These are phyloP conservation scores for Neofusicoccum sp. DNA, from an alignment of 2,329 filamentous ascomycete genomes.

Conservation along the genomic window DNA sequence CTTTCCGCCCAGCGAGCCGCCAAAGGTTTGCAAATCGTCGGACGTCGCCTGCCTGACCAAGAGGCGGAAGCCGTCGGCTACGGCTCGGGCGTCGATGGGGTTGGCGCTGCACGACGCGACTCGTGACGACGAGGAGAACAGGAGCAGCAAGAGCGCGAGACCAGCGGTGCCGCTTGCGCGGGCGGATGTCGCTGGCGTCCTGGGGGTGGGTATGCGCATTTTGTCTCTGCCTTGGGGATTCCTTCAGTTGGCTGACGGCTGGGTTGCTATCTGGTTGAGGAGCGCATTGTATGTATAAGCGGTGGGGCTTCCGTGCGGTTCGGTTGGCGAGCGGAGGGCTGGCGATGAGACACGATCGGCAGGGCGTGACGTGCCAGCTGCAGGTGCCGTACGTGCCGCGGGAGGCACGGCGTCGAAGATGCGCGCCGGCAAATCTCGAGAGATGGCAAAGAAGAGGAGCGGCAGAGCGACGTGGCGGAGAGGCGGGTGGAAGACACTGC, in stretches of 20 bases:
- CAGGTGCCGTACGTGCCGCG: too few species aligned
- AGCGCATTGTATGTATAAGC: not conserved
- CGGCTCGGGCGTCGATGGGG: not conserved
- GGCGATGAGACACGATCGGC: conserved; percentile 9
- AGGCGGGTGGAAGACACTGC: not conserved
- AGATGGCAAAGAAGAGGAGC: not conserved
- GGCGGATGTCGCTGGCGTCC: not conserved
- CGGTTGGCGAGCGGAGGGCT: conserved; percentile 4
- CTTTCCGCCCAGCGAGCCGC: conserved; percentile 48
- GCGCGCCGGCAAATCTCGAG: not conserved
- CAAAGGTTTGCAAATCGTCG: conserved; percentile 27
- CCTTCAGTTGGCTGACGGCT: not conserved
- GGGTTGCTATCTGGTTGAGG: not conserved
- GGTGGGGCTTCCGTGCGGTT: not conserved
- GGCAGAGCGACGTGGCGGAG: not conserved
- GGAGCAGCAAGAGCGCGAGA: not conserved
- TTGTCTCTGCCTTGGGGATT: not conserved
- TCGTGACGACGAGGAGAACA: not conserved
- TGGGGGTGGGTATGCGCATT: not conserved
- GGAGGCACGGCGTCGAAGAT: not conserved
- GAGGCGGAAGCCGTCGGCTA: not conserved
- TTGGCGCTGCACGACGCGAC: not conserved
- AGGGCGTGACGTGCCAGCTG: not conserved
- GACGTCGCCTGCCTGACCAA: not conserved
- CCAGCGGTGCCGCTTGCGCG: not conserved